Evolutionary conservation across 2,329 filamentous ascomycete genomes (phyloP), one percentile per base, ranked within the genome.

Genomic region (Penicillium sp.): DNA sequence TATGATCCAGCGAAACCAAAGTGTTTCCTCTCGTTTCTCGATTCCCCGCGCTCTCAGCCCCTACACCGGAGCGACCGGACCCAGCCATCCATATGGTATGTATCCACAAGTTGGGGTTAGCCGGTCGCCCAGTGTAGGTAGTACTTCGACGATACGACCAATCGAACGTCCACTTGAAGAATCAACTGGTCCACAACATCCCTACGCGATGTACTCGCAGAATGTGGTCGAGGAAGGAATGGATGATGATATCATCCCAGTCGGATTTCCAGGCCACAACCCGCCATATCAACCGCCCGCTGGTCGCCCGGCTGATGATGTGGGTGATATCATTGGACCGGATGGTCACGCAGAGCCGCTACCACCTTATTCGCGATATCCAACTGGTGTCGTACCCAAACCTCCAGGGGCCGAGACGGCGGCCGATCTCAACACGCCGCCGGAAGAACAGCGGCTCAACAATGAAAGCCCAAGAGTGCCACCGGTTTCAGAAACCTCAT

Each of bases 291-390:
- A 88, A 67, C 80, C 89, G 60, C 85, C 88, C 50, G 74, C 90
- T 50, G 89, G 89, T 0, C 69, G 69, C 20, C 67, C 67, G 55
- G 90, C 90, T 50, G 91, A 96, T 74, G 92, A 96, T 65, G 79
- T 84, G n/a, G 90, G 88, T 45, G 92, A 92, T 70, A 85, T 97
- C 52, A 88, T 97, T 50, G 92, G 92, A 1, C 89, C 89, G 0
- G 86, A 96, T 67, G 92, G 92, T 1, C 92, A 97, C 69, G 88
- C 89, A 1, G 93, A 97, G 73, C 90, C 96, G 72, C 78, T 97
- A 18, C 93, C 93, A 13, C 93, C 93, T 0, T 97, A 97, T 70
- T 90, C 90, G 14, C 83, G 91, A 71, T 97, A 95, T 73, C 90
- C 92, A 2, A 89, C 95, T 50, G 88, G 90, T 55, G 79, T 87